Conservation (phyloP, 768 basidiomycete genomes). For the Trametes gibbosa region DNA sequence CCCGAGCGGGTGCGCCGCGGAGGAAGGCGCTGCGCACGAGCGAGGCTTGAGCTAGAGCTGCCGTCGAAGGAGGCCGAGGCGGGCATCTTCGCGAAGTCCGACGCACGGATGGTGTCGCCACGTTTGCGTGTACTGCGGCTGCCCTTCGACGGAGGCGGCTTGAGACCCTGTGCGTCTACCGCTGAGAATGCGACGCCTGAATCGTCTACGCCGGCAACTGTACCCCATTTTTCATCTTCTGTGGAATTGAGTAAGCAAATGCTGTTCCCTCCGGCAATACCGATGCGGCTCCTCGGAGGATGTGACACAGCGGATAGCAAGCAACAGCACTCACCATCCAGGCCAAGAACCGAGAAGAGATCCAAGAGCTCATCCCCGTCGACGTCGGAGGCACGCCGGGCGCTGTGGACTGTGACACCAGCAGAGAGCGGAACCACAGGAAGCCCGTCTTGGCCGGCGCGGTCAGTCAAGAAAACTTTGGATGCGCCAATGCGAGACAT, state of each 20-base stretch:
- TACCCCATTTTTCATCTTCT: constrained; percentile 15
- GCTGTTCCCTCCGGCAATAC: background rate
- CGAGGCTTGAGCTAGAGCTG: background rate
- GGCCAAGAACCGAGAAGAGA: constrained; percentile 23
- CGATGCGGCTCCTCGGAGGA: background rate
- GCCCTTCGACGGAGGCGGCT: background rate
- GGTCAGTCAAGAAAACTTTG: background rate
- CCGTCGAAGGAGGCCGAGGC: constrained; percentile 3
- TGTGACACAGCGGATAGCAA: background rate
- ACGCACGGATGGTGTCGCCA: constrained; percentile 50
- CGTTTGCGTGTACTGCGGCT: constrained; percentile 29
- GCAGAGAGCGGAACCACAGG: constrained; percentile 13
- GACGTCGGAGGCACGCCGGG: background rate
- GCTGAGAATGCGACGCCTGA: constrained; percentile 13
- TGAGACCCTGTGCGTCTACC: background rate
- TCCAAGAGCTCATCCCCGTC: constrained; percentile 23
- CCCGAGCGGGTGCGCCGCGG: constrained; percentile 47
- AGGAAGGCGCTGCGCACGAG: constrained; percentile 10
- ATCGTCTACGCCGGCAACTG: constrained; percentile 2
- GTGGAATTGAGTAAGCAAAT: background rate
- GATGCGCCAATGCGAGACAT: constrained; percentile 5
- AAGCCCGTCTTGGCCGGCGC: background rate
- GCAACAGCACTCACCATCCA: constrained; percentile 21
- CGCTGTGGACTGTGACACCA: background rate
- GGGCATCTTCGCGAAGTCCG: constrained; percentile 34